Conservation (phyloP, 140 eudicot genomes). For the Ambrosia hybrid region DNA sequence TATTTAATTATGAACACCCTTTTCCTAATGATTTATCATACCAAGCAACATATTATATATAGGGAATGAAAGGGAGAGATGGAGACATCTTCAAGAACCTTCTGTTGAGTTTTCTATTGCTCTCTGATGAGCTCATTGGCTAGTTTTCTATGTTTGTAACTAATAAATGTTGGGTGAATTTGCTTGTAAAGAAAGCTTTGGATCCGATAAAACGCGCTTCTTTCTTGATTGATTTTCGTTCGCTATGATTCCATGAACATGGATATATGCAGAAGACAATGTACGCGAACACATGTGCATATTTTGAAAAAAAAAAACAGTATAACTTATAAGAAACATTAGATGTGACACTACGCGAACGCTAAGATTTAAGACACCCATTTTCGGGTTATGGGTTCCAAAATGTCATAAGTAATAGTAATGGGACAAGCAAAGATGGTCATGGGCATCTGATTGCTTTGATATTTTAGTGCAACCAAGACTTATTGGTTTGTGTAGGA, state of each 20-base stretch:
- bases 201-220: conserved; percentile 37
- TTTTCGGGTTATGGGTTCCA: conserved; percentile 15
- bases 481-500: conserved; percentile 33
- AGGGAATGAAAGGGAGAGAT: conserved; percentile 56
- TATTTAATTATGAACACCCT: conserved; percentile 40
- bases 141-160: conserved; percentile 29
- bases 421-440: conserved; percentile 41
- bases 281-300: too few species aligned
- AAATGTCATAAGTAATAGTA: conserved; percentile 39
- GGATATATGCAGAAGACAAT: too few species aligned
- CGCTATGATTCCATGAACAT: neutral
- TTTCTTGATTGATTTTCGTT: conserved; percentile 19
- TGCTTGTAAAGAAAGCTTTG: conserved; percentile 38
- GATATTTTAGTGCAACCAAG: conserved; percentile 34
- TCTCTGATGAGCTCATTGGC: conserved; percentile 23
- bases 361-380: neutral
- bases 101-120: conserved; percentile 28
- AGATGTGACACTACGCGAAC: neutral
- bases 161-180: conserved; percentile 24
- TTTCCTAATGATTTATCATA: conserved; percentile 42
- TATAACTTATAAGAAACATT: too few species aligned
- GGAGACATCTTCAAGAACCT: conserved; percentile 58
- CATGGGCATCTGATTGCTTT: conserved; percentile 27
- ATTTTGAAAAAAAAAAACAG: too few species aligned
- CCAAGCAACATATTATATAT: conserved; percentile 23